Evolutionary conservation across 1,284 basidiomycete genomes (phyloP).

Genomic region (Apiotrichum akiyoshidainum): DNA sequence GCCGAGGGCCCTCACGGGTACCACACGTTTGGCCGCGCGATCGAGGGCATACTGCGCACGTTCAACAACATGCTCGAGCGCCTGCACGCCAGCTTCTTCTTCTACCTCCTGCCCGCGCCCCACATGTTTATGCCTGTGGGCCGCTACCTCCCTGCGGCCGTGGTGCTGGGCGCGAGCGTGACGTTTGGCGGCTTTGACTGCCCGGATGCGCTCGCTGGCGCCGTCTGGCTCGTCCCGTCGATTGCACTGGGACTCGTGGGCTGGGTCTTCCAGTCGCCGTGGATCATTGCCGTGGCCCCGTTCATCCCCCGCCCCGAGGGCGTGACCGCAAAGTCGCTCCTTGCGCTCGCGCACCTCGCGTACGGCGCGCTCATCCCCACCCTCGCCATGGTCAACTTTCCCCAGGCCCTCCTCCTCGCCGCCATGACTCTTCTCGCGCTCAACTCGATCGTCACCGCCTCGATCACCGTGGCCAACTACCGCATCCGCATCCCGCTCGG

Average conservation of each 20-base stretch:
- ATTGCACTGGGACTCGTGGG: conserved; percentile 18
- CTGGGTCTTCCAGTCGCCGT: conserved; percentile 22
- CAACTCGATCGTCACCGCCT: conserved; percentile 4
- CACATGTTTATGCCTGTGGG: conserved; percentile 84
- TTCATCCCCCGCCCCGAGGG: conserved; percentile 58
- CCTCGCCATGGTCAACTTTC: conserved; percentile 83
- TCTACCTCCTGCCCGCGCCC: conserved; percentile 76
- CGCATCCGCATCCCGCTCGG: conserved; percentile 8
- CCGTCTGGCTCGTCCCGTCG: conserved; percentile 24
- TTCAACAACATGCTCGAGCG: conserved; percentile 90
- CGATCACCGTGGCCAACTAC: background rate
- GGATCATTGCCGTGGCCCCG: conserved; percentile 23
- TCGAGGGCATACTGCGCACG: conserved; percentile 82
- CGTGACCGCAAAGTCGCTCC: conserved; percentile 30
- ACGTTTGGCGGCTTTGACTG: conserved; percentile 71
- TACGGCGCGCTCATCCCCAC: conserved; percentile 79
- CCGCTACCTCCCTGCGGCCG: conserved; percentile 76
- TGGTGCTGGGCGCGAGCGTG: conserved; percentile 74
- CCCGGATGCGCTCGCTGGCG: conserved; percentile 68
- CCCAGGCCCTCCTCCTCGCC: conserved; percentile 69
- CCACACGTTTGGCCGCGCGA: conserved; percentile 77
- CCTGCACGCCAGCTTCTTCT: conserved; percentile 92
- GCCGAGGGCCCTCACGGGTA: conserved; percentile 92
- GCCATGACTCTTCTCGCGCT: conserved; percentile 55
- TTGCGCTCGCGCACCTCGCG: conserved; percentile 53